phyloP scores from a whole-genome alignment of 257 asterid species.

The Penstemon eatonii region DNA sequence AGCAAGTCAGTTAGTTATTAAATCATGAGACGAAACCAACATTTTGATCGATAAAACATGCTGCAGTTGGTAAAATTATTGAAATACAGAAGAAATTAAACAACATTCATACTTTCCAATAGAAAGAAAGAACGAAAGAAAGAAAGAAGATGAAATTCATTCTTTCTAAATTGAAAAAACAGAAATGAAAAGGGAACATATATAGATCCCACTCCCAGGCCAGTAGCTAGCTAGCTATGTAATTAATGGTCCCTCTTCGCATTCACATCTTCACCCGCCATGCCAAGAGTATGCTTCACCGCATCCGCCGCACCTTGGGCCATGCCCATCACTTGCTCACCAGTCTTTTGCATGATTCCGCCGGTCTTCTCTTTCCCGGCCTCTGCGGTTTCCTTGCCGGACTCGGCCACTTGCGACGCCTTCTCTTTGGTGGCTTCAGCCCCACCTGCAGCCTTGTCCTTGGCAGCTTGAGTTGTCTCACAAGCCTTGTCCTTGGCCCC shows the following conservation, averaged over 20 bases:
- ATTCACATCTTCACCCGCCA: slow-evolving; percentile 34
- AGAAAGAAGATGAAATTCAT: too few species aligned
- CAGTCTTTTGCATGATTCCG: slow-evolving; percentile 59
- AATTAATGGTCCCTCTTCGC: slow-evolving; percentile 16
- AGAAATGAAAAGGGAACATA: too few species aligned
- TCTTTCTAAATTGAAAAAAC: too few species aligned
- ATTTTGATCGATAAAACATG: too few species aligned
- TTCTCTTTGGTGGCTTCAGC: slow-evolving; percentile 69
- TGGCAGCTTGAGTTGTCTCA: slow-evolving; percentile 39
- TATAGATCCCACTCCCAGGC: too few species aligned
- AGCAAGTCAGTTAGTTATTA: too few species aligned
- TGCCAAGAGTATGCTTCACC: slow-evolving; percentile 47
- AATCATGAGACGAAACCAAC: too few species aligned
- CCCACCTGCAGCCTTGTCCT: slow-evolving; percentile 49
- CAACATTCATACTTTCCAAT: too few species aligned
- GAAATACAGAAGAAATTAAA: too few species aligned
- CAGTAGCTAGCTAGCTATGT: too few species aligned
- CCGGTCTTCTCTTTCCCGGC: slow-evolving; percentile 81
- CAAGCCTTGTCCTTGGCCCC: slow-evolving; percentile 38
- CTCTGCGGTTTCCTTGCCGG: slow-evolving; percentile 58
- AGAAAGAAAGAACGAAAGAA: too few species aligned
- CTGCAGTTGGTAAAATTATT: too few species aligned
- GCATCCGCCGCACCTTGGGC: slow-evolving; percentile 54
- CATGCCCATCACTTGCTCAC: slow-evolving; percentile 64
- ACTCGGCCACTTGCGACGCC: slow-evolving; percentile 55